These are phyloP conservation scores for Pyrenula massariospora DNA, from an alignment of 495 filamentous ascomycete species.

Conservation along the genomic window DNA sequence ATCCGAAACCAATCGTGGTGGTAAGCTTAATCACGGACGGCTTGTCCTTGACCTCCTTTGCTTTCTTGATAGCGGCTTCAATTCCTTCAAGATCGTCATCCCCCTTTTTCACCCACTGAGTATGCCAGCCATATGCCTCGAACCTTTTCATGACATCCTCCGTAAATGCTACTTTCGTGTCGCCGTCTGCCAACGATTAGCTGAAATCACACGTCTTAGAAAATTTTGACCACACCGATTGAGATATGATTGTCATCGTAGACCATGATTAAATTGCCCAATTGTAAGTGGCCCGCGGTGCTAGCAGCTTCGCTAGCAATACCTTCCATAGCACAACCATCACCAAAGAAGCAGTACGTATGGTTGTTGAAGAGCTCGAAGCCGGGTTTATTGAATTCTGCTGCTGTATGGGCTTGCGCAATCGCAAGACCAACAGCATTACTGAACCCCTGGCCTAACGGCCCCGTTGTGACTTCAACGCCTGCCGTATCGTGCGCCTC, in stretches of 20 bases:
- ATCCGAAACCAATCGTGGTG: slow-evolving; percentile 97
- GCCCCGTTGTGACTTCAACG: slow-evolving; percentile 95
- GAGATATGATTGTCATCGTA: slow-evolving; percentile 99
- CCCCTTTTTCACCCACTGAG: slow-evolving; percentile 73
- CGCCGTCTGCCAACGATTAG: slow-evolving; percentile 51
- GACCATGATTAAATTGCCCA: slow-evolving; percentile 92
- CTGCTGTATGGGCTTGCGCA: slow-evolving; percentile 82
- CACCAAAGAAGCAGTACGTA: slow-evolving; percentile 93
- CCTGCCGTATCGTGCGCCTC: slow-evolving; percentile 94
- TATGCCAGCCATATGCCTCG: slow-evolving; percentile 97
- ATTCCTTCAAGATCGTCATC: slow-evolving; percentile 83
- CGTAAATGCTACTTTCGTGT: slow-evolving; percentile 91
- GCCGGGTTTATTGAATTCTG: slow-evolving; percentile 92
- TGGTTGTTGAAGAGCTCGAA: slow-evolving; percentile 89
- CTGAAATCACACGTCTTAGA: background rate
- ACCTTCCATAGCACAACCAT: slow-evolving; percentile 98
- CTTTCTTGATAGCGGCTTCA: slow-evolving; percentile 75
- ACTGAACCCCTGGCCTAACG: slow-evolving; percentile 88
- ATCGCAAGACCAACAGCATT: slow-evolving; percentile 96
- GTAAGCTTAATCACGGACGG: slow-evolving; percentile 93
- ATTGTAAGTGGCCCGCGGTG: slow-evolving; percentile 86
- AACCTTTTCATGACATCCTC: slow-evolving; percentile 95
- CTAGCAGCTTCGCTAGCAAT: slow-evolving; percentile 89
- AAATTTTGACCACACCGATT: slow-evolving; percentile 43
- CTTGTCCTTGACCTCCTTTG: slow-evolving; percentile 85